Evolutionary conservation across 495 filamentous ascomycete species (phyloP), one percentile per base, ranked within the genome.

Genomic region (Hamigera avellanea): DNA sequence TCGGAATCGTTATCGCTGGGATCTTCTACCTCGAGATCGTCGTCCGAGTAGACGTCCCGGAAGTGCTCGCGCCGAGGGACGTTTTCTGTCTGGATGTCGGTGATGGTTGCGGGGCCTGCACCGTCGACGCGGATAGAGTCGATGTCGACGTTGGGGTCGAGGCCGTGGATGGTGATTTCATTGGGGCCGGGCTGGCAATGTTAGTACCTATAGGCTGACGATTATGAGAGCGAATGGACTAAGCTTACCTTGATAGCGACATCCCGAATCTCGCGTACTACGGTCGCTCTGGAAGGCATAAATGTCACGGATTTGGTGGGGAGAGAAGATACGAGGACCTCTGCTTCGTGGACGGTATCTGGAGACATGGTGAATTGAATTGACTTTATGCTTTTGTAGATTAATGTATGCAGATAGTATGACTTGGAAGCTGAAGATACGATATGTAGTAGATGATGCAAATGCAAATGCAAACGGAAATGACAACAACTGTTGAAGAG

Each of bases 51-150:
- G n/a, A n/a, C n/a, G n/a, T n/a, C n/a, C n/a, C n/a, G n/a, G n/a
- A n/a, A n/a, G n/a, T n/a, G n/a, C n/a, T n/a, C n/a, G n/a, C n/a
- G n/a, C n/a, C 81, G 79, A 1, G 75, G 66, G 16, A 83, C 56
- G 8, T 74, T 53, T 39, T 80, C 71, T 27, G 82, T 70, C 12
- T 69, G 67, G 48, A 82, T 72, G 45, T 83, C 77, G 2, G 72
- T 78, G 46, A 84, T 80, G 35, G 69, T 72, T 0, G 62, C 57
- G 1, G 59, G 49, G 19, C 76, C 76, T 33, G 66, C 74, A 35
- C 78, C 78, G 45, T 81, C 76, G 38, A 86, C 75, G 44, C 80
- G 80, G 57, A 84, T 75, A 19, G 76, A 81, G 48, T 78, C 64
- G 44, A 76, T 63, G 40, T 83, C 77, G 26, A 72, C 63, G 9